Evolutionary conservation across 2,329 filamentous ascomycete genomes (phyloP), one percentile per base, ranked within the genome.

Genomic region (Aspergillus hortae): DNA sequence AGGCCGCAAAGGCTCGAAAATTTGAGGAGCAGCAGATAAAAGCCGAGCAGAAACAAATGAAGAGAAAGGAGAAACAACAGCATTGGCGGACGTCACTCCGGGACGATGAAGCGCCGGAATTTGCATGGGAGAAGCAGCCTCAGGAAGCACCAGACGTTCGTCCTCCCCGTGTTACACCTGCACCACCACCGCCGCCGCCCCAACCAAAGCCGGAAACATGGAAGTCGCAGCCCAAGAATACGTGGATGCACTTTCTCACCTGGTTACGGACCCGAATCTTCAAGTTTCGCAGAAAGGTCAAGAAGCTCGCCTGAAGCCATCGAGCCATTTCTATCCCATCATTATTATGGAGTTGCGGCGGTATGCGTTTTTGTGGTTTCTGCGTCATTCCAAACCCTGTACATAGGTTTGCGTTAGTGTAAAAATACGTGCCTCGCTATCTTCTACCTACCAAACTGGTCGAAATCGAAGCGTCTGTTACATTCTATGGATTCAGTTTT

Each of bases 251-350:
- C 21, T 82, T 83, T 61, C 68, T 81, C 49, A 80, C 80, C 1
- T 83, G 80, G 80, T 69, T 81, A 54, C 75, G 77, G 61, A 83
- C 80, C 30, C 71, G 80, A 52, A 64, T 83, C 51, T 74, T 82
- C 57, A 78, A 80, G 57, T 72, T 81, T 52, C 70, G 72, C 38
- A 69, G 69, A 49, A 71, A 63, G 51, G 54, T 71, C 17, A 62
- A 62, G 46, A 66, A 63, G 48, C 46, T 58, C 35, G 27, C 12
- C 17, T 38, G 35, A 30, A 30, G n/a, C 35, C 35, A 17, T 44
- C 30, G 0, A 11, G 4, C 40, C 27, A 30, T 30, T 30, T 30
- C 27, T 30, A 30, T 30, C 27, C 27, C 7, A 30, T 30, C 27
- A 30, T 30, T 30, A 30, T 9, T 30, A 9, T 30, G 27, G 27